A percentile compares a stretch with the other conserved stretches of the same genome.
Conservation (phyloP, 202 grass and related monocot genomes). For the Hordeum pubiflorum region DNA sequence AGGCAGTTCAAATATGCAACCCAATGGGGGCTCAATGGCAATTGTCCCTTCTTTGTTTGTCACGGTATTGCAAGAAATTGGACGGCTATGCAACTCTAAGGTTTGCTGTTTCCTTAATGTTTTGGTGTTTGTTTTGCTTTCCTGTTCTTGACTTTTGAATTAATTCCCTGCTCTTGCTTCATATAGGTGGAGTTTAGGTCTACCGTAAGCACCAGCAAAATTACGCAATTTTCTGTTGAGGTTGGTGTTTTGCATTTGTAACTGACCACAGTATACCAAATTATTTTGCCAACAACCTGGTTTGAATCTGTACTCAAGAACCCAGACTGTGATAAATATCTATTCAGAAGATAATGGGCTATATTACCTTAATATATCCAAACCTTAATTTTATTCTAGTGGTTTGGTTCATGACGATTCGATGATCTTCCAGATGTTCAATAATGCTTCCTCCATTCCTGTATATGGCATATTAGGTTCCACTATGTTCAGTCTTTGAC, state of each 20-base stretch:
- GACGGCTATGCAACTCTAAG: constrained; percentile 56
- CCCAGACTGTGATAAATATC: background rate
- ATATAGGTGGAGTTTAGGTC: constrained; percentile 79
- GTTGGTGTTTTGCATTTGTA: constrained; percentile 38
- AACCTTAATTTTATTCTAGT: background rate
- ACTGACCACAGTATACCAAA: background rate
- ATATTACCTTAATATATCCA: background rate
- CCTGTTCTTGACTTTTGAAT: background rate
- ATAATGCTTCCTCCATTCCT: background rate
- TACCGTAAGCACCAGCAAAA: constrained; percentile 48
- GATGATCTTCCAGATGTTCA: background rate
- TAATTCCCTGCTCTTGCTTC: constrained; percentile 11
- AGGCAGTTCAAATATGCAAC: constrained; percentile 39
- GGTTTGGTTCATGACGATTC: constrained; percentile 13
- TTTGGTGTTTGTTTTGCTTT: background rate
- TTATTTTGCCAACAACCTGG: background rate
- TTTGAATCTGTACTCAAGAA: background rate
- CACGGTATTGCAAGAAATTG: constrained; percentile 79
- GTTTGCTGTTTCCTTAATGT: constrained; percentile 27
- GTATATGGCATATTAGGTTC: background rate
- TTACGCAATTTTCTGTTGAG: constrained; percentile 73
- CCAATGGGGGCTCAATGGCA: constrained; percentile 44
- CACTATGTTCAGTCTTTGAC: background rate
- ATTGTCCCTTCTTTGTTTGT: constrained; percentile 49
- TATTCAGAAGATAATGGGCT: constrained; percentile 11